Conservation (phyloP, 306 rosid genomes). For the Adenanthera pavonina region DNA sequence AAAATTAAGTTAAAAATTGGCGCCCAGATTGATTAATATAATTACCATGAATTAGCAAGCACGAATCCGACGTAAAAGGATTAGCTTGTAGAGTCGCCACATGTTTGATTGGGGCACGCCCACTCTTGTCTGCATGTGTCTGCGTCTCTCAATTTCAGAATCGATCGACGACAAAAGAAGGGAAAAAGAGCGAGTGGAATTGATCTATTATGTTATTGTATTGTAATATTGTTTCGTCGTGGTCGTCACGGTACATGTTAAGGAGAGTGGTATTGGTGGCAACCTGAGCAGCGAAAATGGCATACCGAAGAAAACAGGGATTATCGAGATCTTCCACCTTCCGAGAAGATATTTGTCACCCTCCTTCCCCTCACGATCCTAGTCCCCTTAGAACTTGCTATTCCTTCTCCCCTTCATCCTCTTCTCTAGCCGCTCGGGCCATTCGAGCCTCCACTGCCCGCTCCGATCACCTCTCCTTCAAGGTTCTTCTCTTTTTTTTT, state of each 20-base stretch:
- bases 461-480: conserved; percentile 53
- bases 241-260: neutral
- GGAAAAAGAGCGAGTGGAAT: neutral
- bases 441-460: conserved; percentile 68
- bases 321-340: conserved; percentile 71
- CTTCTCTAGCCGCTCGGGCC: conserved; percentile 83
- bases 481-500: conserved; percentile 42
- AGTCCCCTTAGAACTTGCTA: neutral
- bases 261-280: neutral
- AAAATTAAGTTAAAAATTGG: too few species aligned
- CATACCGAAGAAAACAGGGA: conserved; percentile 85
- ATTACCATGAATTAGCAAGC: too few species aligned
- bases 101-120: too few species aligned
- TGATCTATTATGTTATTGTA: neutral
- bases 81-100: too few species aligned
- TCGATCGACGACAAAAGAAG: neutral
- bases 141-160: too few species aligned
- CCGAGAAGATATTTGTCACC: conserved; percentile 64
- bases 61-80: too few species aligned
- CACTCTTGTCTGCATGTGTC: too few species aligned
- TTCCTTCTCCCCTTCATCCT: conserved; percentile 43
- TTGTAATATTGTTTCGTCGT: neutral
- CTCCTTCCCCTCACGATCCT: neutral
- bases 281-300: conserved; percentile 47
- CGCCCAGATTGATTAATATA: too few species aligned